Evolutionary conservation across 805 yeast species (phyloP).

Genomic region (Candida broadrunensis): DNA sequence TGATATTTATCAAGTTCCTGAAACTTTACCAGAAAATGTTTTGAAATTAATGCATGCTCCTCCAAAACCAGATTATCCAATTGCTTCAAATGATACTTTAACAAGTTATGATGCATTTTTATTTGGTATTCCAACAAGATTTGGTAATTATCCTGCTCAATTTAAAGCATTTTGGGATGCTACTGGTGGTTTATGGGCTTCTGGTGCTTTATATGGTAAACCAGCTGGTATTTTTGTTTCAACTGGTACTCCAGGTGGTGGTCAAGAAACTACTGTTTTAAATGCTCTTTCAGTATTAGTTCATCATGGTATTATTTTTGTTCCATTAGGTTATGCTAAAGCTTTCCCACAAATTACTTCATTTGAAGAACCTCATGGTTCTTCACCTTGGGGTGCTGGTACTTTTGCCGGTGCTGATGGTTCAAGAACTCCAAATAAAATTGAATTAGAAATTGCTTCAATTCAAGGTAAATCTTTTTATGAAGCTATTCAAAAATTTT

Average conservation of each 20-base stretch:
- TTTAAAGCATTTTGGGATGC: slow-evolving; percentile 73
- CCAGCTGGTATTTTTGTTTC: slow-evolving; percentile 70
- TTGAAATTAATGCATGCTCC: slow-evolving; percentile 61
- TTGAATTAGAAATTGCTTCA: slow-evolving; percentile 61
- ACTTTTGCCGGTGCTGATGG: slow-evolving; percentile 76
- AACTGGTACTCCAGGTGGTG: slow-evolving; percentile 78
- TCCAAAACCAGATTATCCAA: slow-evolving; percentile 47
- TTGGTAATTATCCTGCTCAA: slow-evolving; percentile 78
- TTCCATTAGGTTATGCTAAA: slow-evolving; percentile 73
- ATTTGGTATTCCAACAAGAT: slow-evolving; percentile 86
- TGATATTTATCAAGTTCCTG: slow-evolving; percentile 70
- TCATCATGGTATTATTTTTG: slow-evolving; percentile 78
- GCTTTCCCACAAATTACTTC: slow-evolving; percentile 53
- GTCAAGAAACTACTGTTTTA: slow-evolving; percentile 71
- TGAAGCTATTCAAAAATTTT: slow-evolving; percentile 24
- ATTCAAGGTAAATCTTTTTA: slow-evolving; percentile 67
- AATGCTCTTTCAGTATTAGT: slow-evolving; percentile 62
- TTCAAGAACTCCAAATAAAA: slow-evolving; percentile 59
- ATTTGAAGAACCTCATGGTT: slow-evolving; percentile 70
- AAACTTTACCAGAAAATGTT: slow-evolving; percentile 64
- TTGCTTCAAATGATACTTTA: slow-evolving; percentile 59
- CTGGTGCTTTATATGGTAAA: slow-evolving; percentile 70
- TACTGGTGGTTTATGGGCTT: slow-evolving; percentile 78
- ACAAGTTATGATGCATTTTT: slow-evolving; percentile 72
- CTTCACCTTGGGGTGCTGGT: slow-evolving; percentile 88